Evolutionary conservation across 352 stramenopile genomes (phyloP).

Genomic region (Globisporangium orthogonon): DNA sequence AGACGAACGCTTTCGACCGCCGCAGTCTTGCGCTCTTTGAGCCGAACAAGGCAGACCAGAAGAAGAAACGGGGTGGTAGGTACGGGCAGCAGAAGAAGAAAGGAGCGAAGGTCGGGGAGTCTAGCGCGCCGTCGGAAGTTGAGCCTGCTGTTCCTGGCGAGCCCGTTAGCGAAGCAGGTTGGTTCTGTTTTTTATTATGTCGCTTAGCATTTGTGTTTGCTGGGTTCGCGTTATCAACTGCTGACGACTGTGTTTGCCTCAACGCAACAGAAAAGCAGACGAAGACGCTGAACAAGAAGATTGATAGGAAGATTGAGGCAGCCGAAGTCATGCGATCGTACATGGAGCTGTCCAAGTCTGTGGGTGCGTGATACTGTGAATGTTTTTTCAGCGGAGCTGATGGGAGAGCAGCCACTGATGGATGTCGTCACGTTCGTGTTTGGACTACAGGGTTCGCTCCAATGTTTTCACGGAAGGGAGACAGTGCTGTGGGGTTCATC

Average conservation of each 20-base stretch:
- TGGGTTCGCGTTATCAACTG: neutral
- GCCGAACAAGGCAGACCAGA: constrained; percentile 15
- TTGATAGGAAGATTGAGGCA: constrained; percentile 23
- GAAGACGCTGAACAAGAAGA: constrained; percentile 15
- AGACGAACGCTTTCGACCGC: constrained; percentile 42
- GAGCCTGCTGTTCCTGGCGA: constrained; percentile 3
- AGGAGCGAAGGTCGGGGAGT: neutral
- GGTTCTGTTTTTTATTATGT: neutral
- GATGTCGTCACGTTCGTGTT: neutral
- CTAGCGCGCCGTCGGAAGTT: neutral
- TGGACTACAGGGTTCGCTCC: constrained; percentile 21
- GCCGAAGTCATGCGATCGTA: constrained; percentile 28
- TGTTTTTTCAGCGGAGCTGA: neutral
- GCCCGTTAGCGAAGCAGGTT: constrained; percentile 29
- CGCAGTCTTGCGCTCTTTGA: constrained; percentile 18
- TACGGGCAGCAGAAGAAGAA: constrained; percentile 10
- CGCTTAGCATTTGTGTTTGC: neutral
- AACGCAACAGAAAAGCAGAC: constrained; percentile 28
- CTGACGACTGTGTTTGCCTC: neutral
- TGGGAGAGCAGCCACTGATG: neutral
- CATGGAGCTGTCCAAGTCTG: constrained; percentile 26
- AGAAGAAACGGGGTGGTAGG: constrained; percentile 10
- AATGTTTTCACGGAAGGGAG: constrained; percentile 48
- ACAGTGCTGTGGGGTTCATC: constrained; percentile 22
- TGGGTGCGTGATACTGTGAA: constrained; percentile 14